Evolutionary conservation across 2,329 filamentous ascomycete species (phyloP), one percentile per base, ranked within the genome.

Genomic region (Paraphaeosphaeria sporulosa): DNA sequence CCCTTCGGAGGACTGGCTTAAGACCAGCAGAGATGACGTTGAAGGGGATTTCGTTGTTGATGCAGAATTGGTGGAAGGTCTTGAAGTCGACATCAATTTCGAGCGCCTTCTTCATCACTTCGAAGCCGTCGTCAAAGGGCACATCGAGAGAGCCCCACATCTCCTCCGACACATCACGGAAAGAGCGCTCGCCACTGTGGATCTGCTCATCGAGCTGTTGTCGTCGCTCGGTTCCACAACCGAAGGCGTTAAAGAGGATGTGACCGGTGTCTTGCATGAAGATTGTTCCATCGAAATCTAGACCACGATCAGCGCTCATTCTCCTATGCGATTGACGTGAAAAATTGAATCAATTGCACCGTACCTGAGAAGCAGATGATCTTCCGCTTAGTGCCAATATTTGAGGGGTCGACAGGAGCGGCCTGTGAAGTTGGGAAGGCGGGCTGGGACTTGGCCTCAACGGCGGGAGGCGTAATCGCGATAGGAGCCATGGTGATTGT

Each of bases 241-340:
- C 88, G 65, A 88, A 84, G 67, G 82, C 82, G 72, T 90, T 87
- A 76, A 90, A 89, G 52, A 91, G 85, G 64, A 90, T 84, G 72
- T 90, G 88, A 47, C 89, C 89, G 1, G 86, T 90, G 67, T 71
- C 70, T 68, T 90, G 87, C 83, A 89, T 88, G 80, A 89, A 90
- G 64, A 91, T 91, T 4, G 88, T 90, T 63, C 88, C 88, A 73
- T 90, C 88, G 67, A 91, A 90, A 75, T 90, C 87, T 89, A 60
- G 32, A 51, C 10, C 8, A 21, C 19, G 12, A 36, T 38, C 12
- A 47, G 44, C 44, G 23, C 27, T 47, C 44, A 13, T 47, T 21
- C 25, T 27, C 44, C 27, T 17, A 19, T 17, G 10, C 44, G 21
- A 27, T 47, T 15, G 40, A 12, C 13, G 15, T 40, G 2, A 44